Evolutionary conservation across 148 eudicot genomes (phyloP), one percentile per base, ranked within the genome.

Genomic region (Hydrangea macrophylla): DNA sequence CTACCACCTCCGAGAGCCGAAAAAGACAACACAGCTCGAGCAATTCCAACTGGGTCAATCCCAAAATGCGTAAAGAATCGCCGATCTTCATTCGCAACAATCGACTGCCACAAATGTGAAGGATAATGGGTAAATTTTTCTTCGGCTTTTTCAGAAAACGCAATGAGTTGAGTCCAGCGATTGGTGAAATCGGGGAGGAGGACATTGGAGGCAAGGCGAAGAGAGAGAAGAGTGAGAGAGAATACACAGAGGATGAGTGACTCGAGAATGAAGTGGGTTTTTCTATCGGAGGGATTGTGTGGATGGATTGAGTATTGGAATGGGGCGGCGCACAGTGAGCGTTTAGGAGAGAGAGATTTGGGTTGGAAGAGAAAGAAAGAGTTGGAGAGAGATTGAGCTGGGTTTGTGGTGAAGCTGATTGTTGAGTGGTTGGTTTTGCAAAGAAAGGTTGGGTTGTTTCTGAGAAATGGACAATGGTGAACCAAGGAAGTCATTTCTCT

Each of bases 31-130:
- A 68, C 40, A 8, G 71, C 71, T 9, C 63, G 62, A 10, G 27
- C 71, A 56, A 68, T 42, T 36, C 71, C 71, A 9, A 68, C 39
- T 37, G 71, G 71, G 63, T 57, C 71, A 6, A 68, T 45, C 37
- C 71, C 71, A 40, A 68, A 57, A 58, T 68, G 71, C 23, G 11
- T 53, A 68, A 68, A 68, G 71, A 68, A 68, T 3, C 71, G 53
- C 28, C 71, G 62, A 39, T 68, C 71, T 42, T 68, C 71, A 5
- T 68, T 39, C 4, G 71, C 71, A n/a, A 68, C 71, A 26, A 68
- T 39, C 18, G 71, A 36, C 39, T 40, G 62, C 51, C 60, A 39
- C 22, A 68, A 26, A 39, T 68, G 62, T 3, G 27, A 24, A 2
- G 71, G 53, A 42, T 20, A 50, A 13, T 40, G 67, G 39, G 28